Base-by-base conservation (phyloP, 2,329 filamentous ascomycete genomes). In the Pseudogymnoascus sp. region DNA sequence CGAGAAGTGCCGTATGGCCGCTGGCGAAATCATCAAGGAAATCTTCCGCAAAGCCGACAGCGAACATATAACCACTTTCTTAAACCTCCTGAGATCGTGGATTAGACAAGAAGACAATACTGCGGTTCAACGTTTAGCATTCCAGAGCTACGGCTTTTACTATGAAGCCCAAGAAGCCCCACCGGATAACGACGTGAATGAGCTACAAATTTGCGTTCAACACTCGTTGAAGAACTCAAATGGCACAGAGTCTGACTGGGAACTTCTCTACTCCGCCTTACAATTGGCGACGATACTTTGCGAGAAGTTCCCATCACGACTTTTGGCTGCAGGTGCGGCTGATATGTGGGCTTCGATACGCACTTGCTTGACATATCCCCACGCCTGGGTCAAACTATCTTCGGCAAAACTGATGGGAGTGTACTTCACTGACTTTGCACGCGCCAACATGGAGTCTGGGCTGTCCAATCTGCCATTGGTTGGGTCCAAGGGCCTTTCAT, bases 71-170 rank as follows among this genome's bases (percentile, higher is more conserved):
- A 82, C 86, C 65, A 87, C 83, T 55, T 92, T 96, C 71, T 76
- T 94, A 37, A 77, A 77, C 0, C 81, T 92, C 48, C 77, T 97
- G 62, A 84, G 85, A 63, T 81, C 82, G 1, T 97, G 92, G 91
- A 72, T 94, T 15, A 85, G 85, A 62, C 87, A 92, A 68, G 83
- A 86, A 6, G 86, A 88, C 8, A 92, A 95, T 66, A 70, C 82
- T 13, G 79, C 87, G 0, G 82, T 96, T 27, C 80, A 87, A 59
- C 84, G 86, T 63, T 83, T 93, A 21, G 89, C 88, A 1, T 79
- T 97, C 60, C 89, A 94, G 71, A 85, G 88, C 31, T 96, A 92
- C 77, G 83, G 86, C 1, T 85, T 94, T 59, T 96, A 93, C 73
- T 89, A 96, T 63, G 89, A 94, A 64, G 83, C 82, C 0, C 83